Evolutionary conservation across 2,329 filamentous ascomycete genomes (phyloP), one percentile per base, ranked within the genome.

Genomic region (Fusarium pseudocircinatum): DNA sequence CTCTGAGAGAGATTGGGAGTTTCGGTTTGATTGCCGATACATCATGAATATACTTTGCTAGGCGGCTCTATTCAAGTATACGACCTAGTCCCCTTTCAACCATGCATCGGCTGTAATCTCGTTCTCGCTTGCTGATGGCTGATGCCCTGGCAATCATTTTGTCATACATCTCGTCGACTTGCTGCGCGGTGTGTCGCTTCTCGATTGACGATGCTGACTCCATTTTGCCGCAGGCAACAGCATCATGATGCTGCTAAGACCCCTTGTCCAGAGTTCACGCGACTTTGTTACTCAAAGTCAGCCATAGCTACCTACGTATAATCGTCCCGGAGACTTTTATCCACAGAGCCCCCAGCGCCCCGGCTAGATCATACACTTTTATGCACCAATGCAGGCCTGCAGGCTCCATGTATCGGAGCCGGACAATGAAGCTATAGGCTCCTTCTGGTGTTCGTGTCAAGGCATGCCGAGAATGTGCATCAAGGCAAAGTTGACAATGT

Each of bases 251-350:
- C 69, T 75, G 69, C 49, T 46, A 34, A 60, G 57, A 39, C 66
- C 69, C 76, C 74, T 70, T 66, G 67, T 69, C 54, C 34, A 61
- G 53, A 72, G 76, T 74, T 68, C 76, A 78, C 76, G 75, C 76
- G 76, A 76, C 76, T 69, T 63, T 67, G 44, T 52, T 60, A 43
- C 53, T 47, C 57, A 61, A 63, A 64, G 71, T 58, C 73, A 67
- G 70, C 63, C 70, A 72, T 70, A 60, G 16, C 58, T 28, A n/a
- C n/a, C 26, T 60, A 30, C 10, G 44, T 47, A 40, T 47, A 59
- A 43, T 28, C 63, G 71, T 60, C 72, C 66, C 36, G 60, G 61
- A 73, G 67, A 67, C 49, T 57, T 69, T 68, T 62, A 74, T 62
- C 73, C 66, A 72, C 70, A 63, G 63, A 56, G 63, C 54, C 56